Base-by-base conservation (phyloP, 495 filamentous ascomycete species). In the Massariosphaeria phaeospora region DNA sequence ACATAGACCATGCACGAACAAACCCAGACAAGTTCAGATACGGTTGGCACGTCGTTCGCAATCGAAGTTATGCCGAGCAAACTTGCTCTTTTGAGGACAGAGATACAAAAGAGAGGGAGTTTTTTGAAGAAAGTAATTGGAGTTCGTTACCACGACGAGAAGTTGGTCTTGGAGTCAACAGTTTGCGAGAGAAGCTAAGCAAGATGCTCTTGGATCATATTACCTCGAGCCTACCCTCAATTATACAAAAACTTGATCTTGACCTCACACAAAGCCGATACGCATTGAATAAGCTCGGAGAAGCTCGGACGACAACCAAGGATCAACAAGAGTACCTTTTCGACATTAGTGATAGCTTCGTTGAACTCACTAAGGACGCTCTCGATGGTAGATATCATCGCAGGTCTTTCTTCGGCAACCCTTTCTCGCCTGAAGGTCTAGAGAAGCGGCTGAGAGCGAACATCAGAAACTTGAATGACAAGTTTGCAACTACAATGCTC, bases 31-130 rank as follows among this genome's bases (percentile, higher is more conserved):
- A 34, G 36, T 52, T 59, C 17, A 8, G 46, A 18, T 42, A 46
- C 33, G 55, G 55, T 0, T 59, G 55, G 55, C 55, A 59, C 31
- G 47, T 59, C n/a, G 40, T 59, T 12, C 35, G 40, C 31, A 59
- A 59, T 29, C 29, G 48, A 21, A 29, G 20, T 20, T 52, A 44
- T 17, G 30, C 29, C 8, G 47, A 50, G 25, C 18, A 50, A 41
- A 24, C 23, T 24, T 41, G 30, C 25, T 41, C 48, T 2, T 35
- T 46, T 30, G 55, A 52, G 13, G 39, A 59, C 29, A 25, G 55
- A 36, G 48, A 59, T 20, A 18, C 11, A 34, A 40, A 18, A 18
- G 55, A 59, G 29, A 21, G 7, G 6, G 29, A 52, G 6, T 59
- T 52, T 26, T 59, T 59, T 20, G n/a, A 38, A 21, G 24, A 35